Conservation (phyloP, 2,329 filamentous ascomycete species). For the Decorospora gaudefroyi region DNA sequence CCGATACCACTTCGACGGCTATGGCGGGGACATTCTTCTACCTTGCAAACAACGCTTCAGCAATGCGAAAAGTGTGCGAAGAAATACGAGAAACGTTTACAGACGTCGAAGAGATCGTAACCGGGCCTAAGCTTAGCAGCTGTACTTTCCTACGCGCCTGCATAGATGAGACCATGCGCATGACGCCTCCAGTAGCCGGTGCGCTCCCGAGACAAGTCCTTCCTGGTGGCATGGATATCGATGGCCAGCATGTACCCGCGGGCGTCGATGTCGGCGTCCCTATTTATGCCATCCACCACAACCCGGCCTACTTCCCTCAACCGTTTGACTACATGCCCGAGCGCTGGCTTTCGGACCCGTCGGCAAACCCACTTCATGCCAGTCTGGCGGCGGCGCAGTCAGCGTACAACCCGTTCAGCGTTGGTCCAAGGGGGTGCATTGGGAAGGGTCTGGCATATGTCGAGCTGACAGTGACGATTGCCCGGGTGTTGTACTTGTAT, state of each 20-base stretch:
- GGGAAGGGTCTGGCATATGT: slow-evolving; percentile 71
- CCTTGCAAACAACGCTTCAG: slow-evolving; percentile 48
- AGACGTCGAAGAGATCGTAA: slow-evolving; percentile 47
- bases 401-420: slow-evolving; percentile 75
- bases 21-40: slow-evolving; percentile 53
- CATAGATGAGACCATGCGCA: slow-evolving; percentile 50
- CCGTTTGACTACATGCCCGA: slow-evolving; percentile 47
- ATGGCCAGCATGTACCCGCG: slow-evolving; percentile 43
- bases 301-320: slow-evolving; percentile 45
- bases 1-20: slow-evolving; percentile 53
- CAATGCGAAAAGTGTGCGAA: slow-evolving; percentile 39
- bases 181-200: slow-evolving; percentile 48
- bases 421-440: slow-evolving; percentile 72
- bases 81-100: slow-evolving; percentile 44
- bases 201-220: slow-evolving; percentile 48
- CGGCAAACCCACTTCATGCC: slow-evolving; percentile 35
- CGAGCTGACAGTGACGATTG: slow-evolving; percentile 67
- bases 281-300: slow-evolving; percentile 49
- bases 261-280: slow-evolving; percentile 46
- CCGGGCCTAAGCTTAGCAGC: slow-evolving; percentile 39
- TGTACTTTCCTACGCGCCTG: slow-evolving; percentile 47
- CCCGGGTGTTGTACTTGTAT: slow-evolving; percentile 64
- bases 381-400: slow-evolving; percentile 57
- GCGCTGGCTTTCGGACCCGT: slow-evolving; percentile 44
- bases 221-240: slow-evolving; percentile 45